Percentiles rank a stretch among this genome's conserved stretches.
Conservation (phyloP, 768 basidiomycete genomes). For the Lentinus tigrinus region DNA sequence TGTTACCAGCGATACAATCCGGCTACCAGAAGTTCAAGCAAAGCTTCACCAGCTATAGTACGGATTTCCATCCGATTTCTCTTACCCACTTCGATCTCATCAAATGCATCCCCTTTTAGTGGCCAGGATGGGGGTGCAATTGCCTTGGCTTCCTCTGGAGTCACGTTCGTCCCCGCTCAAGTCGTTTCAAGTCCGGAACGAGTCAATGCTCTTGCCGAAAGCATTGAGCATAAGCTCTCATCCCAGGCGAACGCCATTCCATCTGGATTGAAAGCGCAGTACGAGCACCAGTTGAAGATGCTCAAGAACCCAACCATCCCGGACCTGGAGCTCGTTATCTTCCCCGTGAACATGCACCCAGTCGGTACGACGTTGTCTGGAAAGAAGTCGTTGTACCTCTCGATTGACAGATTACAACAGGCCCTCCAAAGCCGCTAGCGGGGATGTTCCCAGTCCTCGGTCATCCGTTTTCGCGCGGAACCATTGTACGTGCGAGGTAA, state of each 20-base stretch:
- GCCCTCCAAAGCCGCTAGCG: neutral
- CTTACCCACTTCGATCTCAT: neutral
- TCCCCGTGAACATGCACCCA: constrained; percentile 12
- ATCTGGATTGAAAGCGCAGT: constrained; percentile 26
- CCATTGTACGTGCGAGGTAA: constrained; percentile 23
- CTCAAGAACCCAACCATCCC: constrained; percentile 18
- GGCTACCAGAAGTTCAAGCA: neutral
- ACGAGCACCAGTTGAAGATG: constrained; percentile 21
- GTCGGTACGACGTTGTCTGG: neutral
- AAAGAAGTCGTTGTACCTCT: neutral
- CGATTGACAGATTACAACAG: neutral
- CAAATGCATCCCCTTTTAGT: no score
- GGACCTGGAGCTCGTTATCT: constrained; percentile 24
- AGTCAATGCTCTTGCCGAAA: neutral
- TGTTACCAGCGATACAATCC: constrained; percentile 7
- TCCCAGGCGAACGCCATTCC: neutral
- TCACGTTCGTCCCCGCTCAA: constrained; percentile 5
- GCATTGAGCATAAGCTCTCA: neutral
- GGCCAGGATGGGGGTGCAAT: neutral
- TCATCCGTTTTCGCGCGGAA: constrained; percentile 31
- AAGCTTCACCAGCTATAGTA: constrained; percentile 9
- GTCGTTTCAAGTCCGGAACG: neutral
- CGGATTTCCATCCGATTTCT: neutral
- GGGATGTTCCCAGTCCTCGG: constrained; percentile 21
- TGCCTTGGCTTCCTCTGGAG: neutral